Percentiles rank a stretch among this genome's conserved stretches.
Conservation (phyloP, 148 eudicot genomes). For the Rhododendron ovatum region DNA sequence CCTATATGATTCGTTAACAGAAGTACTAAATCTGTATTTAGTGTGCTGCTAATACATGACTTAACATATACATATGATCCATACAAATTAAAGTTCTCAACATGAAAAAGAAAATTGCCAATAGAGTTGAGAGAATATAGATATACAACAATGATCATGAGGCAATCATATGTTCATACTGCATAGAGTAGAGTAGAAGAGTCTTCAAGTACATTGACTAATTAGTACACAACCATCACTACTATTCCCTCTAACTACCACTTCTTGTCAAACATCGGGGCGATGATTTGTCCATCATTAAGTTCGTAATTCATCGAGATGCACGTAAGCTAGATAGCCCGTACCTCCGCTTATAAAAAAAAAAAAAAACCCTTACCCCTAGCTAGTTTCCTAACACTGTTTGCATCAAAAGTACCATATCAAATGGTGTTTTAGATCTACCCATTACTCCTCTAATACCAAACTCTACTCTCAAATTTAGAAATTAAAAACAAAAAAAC, state of each 20-base stretch:
- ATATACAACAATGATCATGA: not conserved
- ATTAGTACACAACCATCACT: not conserved
- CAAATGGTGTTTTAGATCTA: not conserved
- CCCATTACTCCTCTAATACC: not conserved
- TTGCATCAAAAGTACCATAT: slow-evolving; percentile 9
- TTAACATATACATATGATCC: not conserved
- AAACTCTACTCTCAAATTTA: not conserved
- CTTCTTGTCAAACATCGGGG: not conserved
- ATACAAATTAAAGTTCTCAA: not conserved
- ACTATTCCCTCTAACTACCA: not conserved
- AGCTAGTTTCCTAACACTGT: not conserved
- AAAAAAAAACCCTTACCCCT: too few species aligned
- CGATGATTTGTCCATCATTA: not conserved
- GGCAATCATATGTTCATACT: too few species aligned
- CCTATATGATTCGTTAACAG: not conserved
- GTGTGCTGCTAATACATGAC: too few species aligned
- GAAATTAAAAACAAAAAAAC: not conserved
- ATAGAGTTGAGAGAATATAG: not conserved
- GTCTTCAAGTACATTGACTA: not conserved
- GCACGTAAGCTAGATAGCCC: too few species aligned
- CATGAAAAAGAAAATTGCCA: not conserved
- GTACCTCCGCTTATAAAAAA: too few species aligned
- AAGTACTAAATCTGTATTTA: not conserved
- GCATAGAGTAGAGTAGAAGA: not conserved
- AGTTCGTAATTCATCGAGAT: too few species aligned